Base-by-base conservation (phyloP, 768 basidiomycete species). In the Rubroboletus pulcherrimus region DNA sequence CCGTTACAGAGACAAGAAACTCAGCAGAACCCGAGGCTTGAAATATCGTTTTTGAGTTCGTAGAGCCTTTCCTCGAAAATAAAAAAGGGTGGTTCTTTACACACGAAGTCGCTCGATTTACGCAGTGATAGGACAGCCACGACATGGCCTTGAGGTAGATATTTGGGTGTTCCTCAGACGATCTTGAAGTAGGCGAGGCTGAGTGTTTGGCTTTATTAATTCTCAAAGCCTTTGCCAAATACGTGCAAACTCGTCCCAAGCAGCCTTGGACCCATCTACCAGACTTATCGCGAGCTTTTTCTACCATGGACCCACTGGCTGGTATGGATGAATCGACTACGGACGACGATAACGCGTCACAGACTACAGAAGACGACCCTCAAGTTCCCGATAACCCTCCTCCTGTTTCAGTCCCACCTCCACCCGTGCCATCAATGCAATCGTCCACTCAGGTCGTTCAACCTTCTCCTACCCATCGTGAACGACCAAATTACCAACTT, bases 301-400 rank as follows among this genome's bases (percentile, higher is more conserved):
- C n/a, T 35, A 54, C 17, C 29, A 68, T 63, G 57, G 65, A 69
- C 19, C 60, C 64, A 8, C 55, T 46, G 12, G 62, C 64, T 15
- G 63, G 51, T 10, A 59, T 63, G 54, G 78, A 80, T 30, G 78
- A 80, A 51, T 78, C 78, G 1, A 76, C 78, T 0, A 77, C 78
- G 5, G 79, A 81, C 55, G 79, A 81, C 48, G 80, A 91, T 62
- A 84, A 81, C 31, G 85, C 85, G 2, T 92, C 89, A 6, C 89
- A 92, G 63, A 89, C 89, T 1, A 92, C 90, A 4, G 90, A 92
- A 71, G 90, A 92, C 59, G 90, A 92, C 53, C 88, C 87, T 19
- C 85, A 88, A 66, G 74, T 90, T 7, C 88, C 87, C 3, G 81
- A 86, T 63, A 78, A 82, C 46, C 78, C 78, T 45, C 74, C 75